phyloP scores from a whole-genome alignment of 164 flowering plant genomes.

The Annona squamosa region DNA sequence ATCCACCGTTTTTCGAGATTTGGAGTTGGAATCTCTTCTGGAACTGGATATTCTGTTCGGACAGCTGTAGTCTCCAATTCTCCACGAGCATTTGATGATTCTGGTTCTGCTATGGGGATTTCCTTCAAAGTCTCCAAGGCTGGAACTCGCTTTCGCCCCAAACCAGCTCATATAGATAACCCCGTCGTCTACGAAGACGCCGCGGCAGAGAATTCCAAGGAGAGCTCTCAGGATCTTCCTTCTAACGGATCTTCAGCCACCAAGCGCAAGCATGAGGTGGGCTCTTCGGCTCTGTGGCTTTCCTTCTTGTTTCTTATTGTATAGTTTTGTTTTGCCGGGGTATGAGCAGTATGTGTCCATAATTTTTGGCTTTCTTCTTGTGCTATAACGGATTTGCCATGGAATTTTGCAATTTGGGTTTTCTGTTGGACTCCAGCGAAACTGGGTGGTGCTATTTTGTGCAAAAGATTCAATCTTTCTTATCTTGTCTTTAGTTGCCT shows the following conservation, averaged over 20 bases:
- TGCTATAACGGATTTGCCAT: not conserved
- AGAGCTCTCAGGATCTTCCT: constrained; percentile 13
- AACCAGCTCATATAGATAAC: constrained; percentile 27
- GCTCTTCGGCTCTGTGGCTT: not conserved
- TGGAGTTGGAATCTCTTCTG: too few species aligned
- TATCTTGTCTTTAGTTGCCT: too few species aligned
- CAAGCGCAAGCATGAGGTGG: constrained; percentile 21
- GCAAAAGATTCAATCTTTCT: too few species aligned
- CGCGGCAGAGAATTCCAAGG: constrained; percentile 18
- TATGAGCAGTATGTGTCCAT: not conserved
- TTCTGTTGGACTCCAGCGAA: not conserved
- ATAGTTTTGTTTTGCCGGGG: not conserved
- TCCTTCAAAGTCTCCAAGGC: constrained; percentile 70
- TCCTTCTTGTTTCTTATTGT: not conserved
- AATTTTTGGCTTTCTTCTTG: not conserved
- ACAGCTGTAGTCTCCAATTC: too few species aligned
- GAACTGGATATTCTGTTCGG: too few species aligned
- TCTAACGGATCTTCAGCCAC: constrained; percentile 9
- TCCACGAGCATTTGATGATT: too few species aligned
- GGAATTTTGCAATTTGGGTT: not conserved
- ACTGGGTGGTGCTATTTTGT: too few species aligned
- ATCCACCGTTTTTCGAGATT: too few species aligned
- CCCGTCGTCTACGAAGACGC: constrained; percentile 12
- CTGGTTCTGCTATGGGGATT: constrained; percentile 42
- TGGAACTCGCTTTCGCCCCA: constrained; percentile 53